Evolutionary conservation across 1,139 yeast species (phyloP).

Genomic region (Nakaseomyces sp.): DNA sequence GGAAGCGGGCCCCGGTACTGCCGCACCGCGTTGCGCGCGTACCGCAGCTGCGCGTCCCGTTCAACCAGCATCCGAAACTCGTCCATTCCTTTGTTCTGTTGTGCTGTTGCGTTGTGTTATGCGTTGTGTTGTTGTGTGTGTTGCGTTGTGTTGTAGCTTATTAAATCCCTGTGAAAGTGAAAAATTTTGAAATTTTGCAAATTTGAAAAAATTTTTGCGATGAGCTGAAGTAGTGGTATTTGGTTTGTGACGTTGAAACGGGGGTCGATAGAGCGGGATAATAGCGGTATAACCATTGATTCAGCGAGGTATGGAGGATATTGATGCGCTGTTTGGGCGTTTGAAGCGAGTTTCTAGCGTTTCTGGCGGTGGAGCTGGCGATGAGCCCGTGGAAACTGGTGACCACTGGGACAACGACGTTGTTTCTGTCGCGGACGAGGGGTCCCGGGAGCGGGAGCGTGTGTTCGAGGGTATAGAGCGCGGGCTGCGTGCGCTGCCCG

Average conservation of each 20-base stretch:
- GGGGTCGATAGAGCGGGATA: too few relatives aligned
- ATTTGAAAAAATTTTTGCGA: not conserved
- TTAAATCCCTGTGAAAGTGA: too few relatives aligned
- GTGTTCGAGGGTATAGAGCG: conserved; percentile 25
- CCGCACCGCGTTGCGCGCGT: conserved; percentile 11
- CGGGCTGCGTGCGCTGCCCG: conserved; percentile 24
- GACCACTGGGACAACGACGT: conserved; percentile 14
- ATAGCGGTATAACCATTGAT: not conserved
- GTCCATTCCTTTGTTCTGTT: not conserved
- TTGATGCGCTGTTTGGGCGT: conserved; percentile 1
- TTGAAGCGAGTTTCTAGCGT: not conserved
- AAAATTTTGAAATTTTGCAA: not conserved
- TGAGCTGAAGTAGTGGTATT: not conserved
- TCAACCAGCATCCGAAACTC: conserved; percentile 5
- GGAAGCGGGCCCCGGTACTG: conserved; percentile 7
- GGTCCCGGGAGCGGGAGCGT: conserved; percentile 18
- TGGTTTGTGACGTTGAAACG: too few relatives aligned
- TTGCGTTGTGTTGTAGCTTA: too few relatives aligned
- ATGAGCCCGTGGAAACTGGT: conserved; percentile 1
- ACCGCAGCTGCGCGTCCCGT: conserved; percentile 13
- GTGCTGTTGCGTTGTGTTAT: too few relatives aligned
- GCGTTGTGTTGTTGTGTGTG: too few relatives aligned
- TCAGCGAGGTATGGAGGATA: not conserved
- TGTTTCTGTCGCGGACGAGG: conserved; percentile 11
- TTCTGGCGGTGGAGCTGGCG: not conserved